These are phyloP conservation scores for Fusarium compactum DNA, from an alignment of 2,329 filamentous ascomycete genomes.

Conservation along the genomic window DNA sequence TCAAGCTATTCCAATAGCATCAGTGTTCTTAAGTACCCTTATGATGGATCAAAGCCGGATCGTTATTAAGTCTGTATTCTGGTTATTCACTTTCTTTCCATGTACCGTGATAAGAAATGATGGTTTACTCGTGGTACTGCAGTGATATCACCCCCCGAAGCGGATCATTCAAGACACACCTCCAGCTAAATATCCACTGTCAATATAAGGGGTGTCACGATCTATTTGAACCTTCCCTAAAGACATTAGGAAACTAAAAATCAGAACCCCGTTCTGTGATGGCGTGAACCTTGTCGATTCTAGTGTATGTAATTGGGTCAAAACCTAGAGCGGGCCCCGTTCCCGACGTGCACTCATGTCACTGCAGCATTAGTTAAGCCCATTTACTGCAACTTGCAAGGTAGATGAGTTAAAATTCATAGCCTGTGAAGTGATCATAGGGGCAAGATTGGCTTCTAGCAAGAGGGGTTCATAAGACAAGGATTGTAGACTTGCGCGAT, in stretches of 20 bases:
- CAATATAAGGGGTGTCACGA: background rate
- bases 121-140: background rate
- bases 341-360: no score
- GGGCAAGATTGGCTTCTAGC: background rate
- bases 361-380: no score
- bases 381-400: no score
- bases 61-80: background rate
- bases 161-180: rapidly evolving
- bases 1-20: conserved; percentile 1
- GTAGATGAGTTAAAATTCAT: no score
- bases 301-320: background rate
- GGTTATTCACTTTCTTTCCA: background rate
- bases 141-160: rapidly evolving
- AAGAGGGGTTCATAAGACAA: no score
- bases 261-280: background rate
- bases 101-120: background rate
- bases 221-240: no score
- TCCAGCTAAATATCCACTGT: rapidly evolving
- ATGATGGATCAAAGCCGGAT: conserved; percentile 9
- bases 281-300: background rate
- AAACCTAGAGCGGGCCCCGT: background rate
- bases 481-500: no score
- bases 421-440: no score
- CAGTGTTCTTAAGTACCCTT: conserved; percentile 1
- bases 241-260: background rate